These are phyloP conservation scores for Antarctomyces pellizariae DNA, from an alignment of 495 filamentous ascomycete species.

Conservation along the genomic window DNA sequence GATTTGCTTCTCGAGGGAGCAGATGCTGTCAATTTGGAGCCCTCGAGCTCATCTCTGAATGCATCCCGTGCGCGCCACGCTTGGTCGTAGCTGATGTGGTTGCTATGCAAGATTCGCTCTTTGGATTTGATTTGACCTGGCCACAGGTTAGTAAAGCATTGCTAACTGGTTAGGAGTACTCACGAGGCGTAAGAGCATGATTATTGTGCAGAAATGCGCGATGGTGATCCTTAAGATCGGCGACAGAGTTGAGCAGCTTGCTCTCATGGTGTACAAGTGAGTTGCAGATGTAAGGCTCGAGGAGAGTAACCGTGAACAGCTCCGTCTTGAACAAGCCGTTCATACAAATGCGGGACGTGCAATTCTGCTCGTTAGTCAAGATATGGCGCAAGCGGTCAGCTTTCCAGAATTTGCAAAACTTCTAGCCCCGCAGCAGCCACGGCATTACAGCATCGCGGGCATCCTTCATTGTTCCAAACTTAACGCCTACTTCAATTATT, in stretches of 20 bases:
- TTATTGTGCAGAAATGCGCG: not conserved
- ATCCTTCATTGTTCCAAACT: no score
- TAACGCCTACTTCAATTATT: no score
- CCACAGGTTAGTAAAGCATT: no score
- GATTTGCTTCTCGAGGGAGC: not conserved
- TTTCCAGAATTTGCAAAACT: no score
- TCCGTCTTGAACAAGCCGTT: not conserved
- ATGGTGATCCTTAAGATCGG: slow-evolving; percentile 1
- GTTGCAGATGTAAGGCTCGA: not conserved
- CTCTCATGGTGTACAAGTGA: not conserved
- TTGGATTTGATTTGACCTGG: not conserved
- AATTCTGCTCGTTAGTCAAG: slow-evolving; percentile 2
- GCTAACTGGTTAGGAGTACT: no score
- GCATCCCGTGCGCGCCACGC: not conserved
- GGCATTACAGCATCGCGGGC: no score
- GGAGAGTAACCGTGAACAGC: not conserved
- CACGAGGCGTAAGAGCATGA: not conserved
- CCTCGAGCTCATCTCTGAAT: not conserved
- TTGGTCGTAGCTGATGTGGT: not conserved
- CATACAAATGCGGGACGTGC: not conserved
- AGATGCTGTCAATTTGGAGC: not conserved
- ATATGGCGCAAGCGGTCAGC: no score
- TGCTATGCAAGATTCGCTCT: not conserved
- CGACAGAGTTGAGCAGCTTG: not conserved
- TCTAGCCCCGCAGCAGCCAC: no score